Evolutionary conservation across 306 rosid species (phyloP).

Genomic region (Dicorynia guianensis): DNA sequence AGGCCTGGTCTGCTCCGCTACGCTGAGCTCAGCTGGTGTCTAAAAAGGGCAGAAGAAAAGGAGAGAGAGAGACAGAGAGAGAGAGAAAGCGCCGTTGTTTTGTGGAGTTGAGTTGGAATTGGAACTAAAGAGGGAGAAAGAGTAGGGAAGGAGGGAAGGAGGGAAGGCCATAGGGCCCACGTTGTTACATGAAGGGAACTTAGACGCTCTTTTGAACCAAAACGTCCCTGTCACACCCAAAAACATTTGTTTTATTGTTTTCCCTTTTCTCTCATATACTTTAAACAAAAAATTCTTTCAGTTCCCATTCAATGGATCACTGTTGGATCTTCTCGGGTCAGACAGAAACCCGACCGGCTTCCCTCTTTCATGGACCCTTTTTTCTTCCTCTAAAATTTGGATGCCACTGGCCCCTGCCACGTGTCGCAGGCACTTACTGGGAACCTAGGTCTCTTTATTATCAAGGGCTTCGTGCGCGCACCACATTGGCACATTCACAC

Average conservation of each 20-base stretch:
- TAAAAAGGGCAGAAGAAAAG: conserved; percentile 1
- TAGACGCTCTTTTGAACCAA: conserved; percentile 76
- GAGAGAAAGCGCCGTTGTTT: conserved; percentile 74
- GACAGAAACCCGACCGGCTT: conserved; percentile 44
- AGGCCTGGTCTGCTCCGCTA: no score
- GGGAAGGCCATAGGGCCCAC: conserved; percentile 65
- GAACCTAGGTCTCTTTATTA: no score
- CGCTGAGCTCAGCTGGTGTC: background rate
- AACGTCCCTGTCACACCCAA: conserved; percentile 71
- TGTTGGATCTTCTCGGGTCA: conserved; percentile 51
- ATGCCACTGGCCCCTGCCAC: no score
- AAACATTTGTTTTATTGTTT: conserved; percentile 54
- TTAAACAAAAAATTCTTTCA: background rate
- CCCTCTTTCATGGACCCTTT: no score
- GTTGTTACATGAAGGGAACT: conserved; percentile 91
- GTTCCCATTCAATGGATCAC: conserved; percentile 55
- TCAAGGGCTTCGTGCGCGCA: no score
- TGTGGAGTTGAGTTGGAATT: conserved; percentile 49
- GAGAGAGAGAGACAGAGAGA: conserved; percentile 27
- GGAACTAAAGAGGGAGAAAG: conserved; percentile 38
- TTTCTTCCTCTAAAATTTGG: no score
- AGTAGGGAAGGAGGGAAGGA: conserved; percentile 22
- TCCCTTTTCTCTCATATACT: background rate
- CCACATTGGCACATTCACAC: no score
- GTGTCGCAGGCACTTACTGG: no score